Evolutionary conservation across 169 alveolate species (phyloP).

Genomic region (Plasmodium blacklocki): DNA sequence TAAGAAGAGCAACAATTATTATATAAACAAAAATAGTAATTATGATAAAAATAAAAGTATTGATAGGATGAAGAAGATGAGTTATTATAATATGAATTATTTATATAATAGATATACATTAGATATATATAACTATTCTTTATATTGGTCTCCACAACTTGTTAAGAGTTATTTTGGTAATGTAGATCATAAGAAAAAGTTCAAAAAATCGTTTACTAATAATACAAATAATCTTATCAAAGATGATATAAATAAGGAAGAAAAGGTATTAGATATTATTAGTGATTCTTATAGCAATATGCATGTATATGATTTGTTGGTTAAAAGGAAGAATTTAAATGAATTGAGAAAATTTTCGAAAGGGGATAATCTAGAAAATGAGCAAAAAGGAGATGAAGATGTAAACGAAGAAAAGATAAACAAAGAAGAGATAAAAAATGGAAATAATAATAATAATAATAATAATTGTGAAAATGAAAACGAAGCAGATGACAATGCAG

Average conservation of each 20-base stretch:
- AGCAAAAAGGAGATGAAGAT: constrained; percentile 1
- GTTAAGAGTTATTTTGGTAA: constrained; percentile 26
- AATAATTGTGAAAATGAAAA: constrained; percentile 17
- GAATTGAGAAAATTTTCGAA: constrained; percentile 24
- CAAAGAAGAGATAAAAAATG: background rate
- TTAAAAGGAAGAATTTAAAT: constrained; percentile 26
- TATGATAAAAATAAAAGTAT: background rate
- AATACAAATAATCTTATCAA: background rate
- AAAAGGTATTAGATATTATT: background rate
- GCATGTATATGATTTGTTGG: constrained; percentile 22
- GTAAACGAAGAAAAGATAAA: constrained; percentile 1
- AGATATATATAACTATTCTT: constrained; percentile 55
- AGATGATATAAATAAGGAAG: background rate
- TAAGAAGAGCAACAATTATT: background rate
- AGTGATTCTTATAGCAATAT: background rate
- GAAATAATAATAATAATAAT: constrained; percentile 14
- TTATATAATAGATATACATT: constrained; percentile 52
- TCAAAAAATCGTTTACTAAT: constrained; percentile 1
- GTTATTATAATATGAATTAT: constrained; percentile 14
- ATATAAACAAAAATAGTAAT: background rate
- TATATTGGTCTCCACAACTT: constrained; percentile 72
- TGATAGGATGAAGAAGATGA: background rate
- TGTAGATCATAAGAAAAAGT: constrained; percentile 22
- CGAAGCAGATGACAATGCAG: background rate
- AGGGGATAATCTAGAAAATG: background rate